Evolutionary conservation across 805 yeast genomes (phyloP).

Genomic region (Pichia nanzhaoensis): DNA sequence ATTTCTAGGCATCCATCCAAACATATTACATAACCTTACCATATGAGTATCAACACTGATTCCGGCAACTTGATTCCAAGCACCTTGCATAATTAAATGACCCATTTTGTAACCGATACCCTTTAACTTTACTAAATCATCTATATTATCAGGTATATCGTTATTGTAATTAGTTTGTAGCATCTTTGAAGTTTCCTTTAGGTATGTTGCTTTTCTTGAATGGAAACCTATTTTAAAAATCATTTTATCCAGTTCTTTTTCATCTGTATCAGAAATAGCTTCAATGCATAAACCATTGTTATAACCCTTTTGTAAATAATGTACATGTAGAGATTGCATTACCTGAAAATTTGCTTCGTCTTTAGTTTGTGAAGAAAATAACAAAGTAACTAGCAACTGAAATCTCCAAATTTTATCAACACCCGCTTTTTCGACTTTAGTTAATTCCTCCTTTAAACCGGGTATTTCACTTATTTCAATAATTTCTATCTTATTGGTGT

Average conservation of each 20-base stretch:
- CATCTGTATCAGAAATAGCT: slow-evolving; percentile 45
- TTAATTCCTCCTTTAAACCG: neutral
- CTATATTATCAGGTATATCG: slow-evolving; percentile 69
- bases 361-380: slow-evolving; percentile 88
- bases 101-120: slow-evolving; percentile 99
- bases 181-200: slow-evolving; percentile 54
- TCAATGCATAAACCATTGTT: slow-evolving; percentile 51
- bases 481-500: slow-evolving; percentile 5
- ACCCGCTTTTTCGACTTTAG: slow-evolving; percentile 8
- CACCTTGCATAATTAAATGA: slow-evolving; percentile 67
- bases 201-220: slow-evolving; percentile 64
- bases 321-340: slow-evolving; percentile 52
- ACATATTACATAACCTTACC: slow-evolving; percentile 70
- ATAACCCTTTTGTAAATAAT: slow-evolving; percentile 33
- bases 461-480: slow-evolving; percentile 7
- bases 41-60: slow-evolving; percentile 96
- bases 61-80: slow-evolving; percentile 72
- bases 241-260: slow-evolving; percentile 50
- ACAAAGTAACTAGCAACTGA: slow-evolving; percentile 70
- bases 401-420: slow-evolving; percentile 45
- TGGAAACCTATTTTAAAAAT: slow-evolving; percentile 88
- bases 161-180: slow-evolving; percentile 44
- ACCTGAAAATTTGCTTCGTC: slow-evolving; percentile 80
- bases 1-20: slow-evolving; percentile 60
- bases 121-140: slow-evolving; percentile 62